Evolutionary conservation across 2,329 filamentous ascomycete species (phyloP).

Genomic region (Mycocentrospora acerina): DNA sequence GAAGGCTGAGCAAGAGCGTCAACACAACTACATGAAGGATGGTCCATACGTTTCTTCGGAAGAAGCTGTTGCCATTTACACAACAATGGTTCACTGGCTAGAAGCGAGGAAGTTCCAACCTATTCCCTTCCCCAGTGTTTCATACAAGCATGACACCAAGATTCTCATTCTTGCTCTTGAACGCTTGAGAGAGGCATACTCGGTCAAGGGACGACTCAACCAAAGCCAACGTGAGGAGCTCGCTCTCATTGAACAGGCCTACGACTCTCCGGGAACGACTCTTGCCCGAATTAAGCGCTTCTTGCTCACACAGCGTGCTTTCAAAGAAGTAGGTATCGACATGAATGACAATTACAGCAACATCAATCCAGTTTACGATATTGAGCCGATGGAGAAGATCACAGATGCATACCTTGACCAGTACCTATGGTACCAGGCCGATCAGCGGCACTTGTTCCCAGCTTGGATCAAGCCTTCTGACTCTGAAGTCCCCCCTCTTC

Average conservation of each 20-base stretch:
- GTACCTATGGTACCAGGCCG: slow-evolving; percentile 98
- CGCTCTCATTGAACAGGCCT: slow-evolving; percentile 95
- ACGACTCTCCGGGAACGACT: slow-evolving; percentile 95
- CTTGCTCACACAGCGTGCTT: slow-evolving; percentile 91
- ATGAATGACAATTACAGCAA: slow-evolving; percentile 99
- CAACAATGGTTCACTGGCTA: slow-evolving; percentile 97
- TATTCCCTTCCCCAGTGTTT: slow-evolving; percentile 97
- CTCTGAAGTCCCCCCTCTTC: slow-evolving; percentile 89
- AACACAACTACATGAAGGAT: slow-evolving; percentile 99
- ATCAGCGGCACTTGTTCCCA: slow-evolving; percentile 94
- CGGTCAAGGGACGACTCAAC: slow-evolving; percentile 93
- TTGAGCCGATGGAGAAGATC: slow-evolving; percentile 99
- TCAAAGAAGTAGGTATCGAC: slow-evolving; percentile 99
- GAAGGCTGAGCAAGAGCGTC: slow-evolving; percentile 95
- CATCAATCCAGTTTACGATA: slow-evolving; percentile 98
- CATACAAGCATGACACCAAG: slow-evolving; percentile 99
- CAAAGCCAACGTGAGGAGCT: slow-evolving; percentile 97
- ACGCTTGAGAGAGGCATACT: slow-evolving; percentile 90
- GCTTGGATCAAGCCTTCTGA: slow-evolving; percentile 99
- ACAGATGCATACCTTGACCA: slow-evolving; percentile 98
- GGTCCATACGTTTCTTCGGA: slow-evolving; percentile 98
- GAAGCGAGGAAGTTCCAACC: slow-evolving; percentile 98
- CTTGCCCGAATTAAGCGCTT: slow-evolving; percentile 96
- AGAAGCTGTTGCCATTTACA: slow-evolving; percentile 98
- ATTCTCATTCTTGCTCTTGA: slow-evolving; percentile 95